phyloP scores from a whole-genome alignment of 768 basidiomycete genomes.

The Brasilioporus rufonigricans region DNA sequence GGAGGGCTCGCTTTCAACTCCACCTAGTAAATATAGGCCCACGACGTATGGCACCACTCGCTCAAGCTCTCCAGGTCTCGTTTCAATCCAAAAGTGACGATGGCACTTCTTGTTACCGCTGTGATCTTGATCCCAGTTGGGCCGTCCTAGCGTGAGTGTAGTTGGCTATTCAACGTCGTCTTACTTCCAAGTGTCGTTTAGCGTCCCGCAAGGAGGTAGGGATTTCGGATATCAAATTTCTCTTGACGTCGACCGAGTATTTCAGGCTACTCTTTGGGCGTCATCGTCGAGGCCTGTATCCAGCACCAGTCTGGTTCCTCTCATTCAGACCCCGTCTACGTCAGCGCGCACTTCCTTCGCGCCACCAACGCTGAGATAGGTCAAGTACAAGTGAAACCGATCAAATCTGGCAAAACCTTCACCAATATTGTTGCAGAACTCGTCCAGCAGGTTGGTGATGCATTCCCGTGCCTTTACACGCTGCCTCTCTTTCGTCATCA shows the following conservation, averaged over 20 bases:
- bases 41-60: constrained; percentile 22
- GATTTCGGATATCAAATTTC: not conserved
- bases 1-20: no score
- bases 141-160: constrained; percentile 39
- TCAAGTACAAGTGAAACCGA: constrained; percentile 44
- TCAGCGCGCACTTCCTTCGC: constrained; percentile 58
- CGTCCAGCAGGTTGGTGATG: constrained; percentile 48
- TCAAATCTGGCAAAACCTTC: constrained; percentile 53
- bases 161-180: not conserved
- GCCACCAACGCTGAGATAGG: constrained; percentile 41
- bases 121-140: constrained; percentile 48
- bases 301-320: constrained; percentile 44
- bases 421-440: constrained; percentile 60
- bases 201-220: constrained; percentile 55
- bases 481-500: not conserved
- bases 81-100: constrained; percentile 20
- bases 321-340: constrained; percentile 57
- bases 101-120: constrained; percentile 15
- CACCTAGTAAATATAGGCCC: no score
- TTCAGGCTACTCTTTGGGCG: constrained; percentile 57
- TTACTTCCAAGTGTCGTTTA: constrained; percentile 15
- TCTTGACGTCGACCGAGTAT: not conserved
- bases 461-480: not conserved
- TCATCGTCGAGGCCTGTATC: constrained; percentile 54
- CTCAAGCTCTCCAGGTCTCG: constrained; percentile 23